Evolutionary conservation across 1,139 yeast species (phyloP).

Genomic region (Debaryomyces udenii): DNA sequence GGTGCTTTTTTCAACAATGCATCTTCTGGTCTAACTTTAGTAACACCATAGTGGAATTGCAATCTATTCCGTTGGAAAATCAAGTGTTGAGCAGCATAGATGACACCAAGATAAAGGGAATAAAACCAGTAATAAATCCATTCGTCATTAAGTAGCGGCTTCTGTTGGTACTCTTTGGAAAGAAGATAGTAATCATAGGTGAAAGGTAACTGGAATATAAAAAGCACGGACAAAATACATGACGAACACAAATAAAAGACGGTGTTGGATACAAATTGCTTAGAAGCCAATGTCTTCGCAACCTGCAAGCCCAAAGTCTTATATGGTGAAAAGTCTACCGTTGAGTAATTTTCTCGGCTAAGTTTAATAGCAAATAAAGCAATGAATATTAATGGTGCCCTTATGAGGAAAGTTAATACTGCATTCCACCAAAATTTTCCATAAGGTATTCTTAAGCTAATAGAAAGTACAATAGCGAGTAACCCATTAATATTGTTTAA

Average conservation of each 20-base stretch:
- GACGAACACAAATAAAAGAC: constrained; percentile 45
- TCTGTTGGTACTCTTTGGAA: constrained; percentile 52
- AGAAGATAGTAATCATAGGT: constrained; percentile 34
- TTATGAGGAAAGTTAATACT: constrained; percentile 25
- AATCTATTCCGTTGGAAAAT: constrained; percentile 64
- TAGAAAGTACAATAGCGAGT: constrained; percentile 29
- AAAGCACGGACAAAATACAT: constrained; percentile 30
- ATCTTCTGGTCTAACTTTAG: constrained; percentile 43
- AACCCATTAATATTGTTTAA: constrained; percentile 36
- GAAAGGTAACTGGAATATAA: constrained; percentile 32
- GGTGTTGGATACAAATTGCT: constrained; percentile 38
- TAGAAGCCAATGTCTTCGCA: constrained; percentile 47
- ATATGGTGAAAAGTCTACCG: constrained; percentile 53
- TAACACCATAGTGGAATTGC: constrained; percentile 49
- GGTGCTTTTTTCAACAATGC: constrained; percentile 37
- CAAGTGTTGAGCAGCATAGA: constrained; percentile 58
- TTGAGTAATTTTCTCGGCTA: constrained; percentile 52
- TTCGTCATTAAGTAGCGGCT: constrained; percentile 63
- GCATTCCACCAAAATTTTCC: constrained; percentile 37
- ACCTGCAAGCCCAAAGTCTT: constrained; percentile 54
- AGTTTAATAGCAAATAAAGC: constrained; percentile 44
- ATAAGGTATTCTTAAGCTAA: constrained; percentile 31
- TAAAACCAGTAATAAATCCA: constrained; percentile 57
- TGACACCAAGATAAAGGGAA: constrained; percentile 38
- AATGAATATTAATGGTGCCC: constrained; percentile 36